Percentiles rank a stretch among this genome's conserved stretches.
Conservation (phyloP, 352 stramenopile genomes). For the Globisporangium irregulare region DNA sequence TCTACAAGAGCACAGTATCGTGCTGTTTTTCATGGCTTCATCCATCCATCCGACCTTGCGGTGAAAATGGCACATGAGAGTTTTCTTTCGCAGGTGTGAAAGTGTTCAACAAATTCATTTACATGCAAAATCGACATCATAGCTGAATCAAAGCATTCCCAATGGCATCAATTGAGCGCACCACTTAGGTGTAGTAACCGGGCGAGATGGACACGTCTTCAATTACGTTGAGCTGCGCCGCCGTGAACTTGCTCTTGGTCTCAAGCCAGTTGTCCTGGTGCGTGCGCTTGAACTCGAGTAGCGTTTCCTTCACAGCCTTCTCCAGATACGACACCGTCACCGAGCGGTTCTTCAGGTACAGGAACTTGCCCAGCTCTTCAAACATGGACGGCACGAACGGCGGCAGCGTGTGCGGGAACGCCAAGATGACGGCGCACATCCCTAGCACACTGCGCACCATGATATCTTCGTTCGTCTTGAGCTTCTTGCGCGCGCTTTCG, state of each 20-base stretch:
- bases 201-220: conserved; percentile 77
- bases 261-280: conserved; percentile 85
- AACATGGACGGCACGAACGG: conserved; percentile 64
- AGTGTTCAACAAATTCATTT: not conserved
- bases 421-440: conserved; percentile 66
- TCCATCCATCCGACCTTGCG: not conserved
- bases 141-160: not conserved
- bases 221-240: conserved; percentile 63
- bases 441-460: conserved; percentile 69
- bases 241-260: conserved; percentile 60
- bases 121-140: not conserved
- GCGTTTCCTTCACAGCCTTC: conserved; percentile 72
- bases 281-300: conserved; percentile 82
- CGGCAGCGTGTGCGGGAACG: conserved; percentile 76
- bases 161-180: not conserved
- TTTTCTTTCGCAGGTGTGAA: not conserved
- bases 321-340: conserved; percentile 61
- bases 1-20: not conserved
- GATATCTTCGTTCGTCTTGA: conserved; percentile 43
- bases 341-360: conserved; percentile 65
- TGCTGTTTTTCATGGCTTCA: not conserved
- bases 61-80: not conserved
- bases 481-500: conserved; percentile 31
- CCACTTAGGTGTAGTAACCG: conserved; percentile 59
- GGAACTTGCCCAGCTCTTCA: conserved; percentile 64